Conservation (phyloP, 2,329 filamentous ascomycete species). For the Aspergillus ibericus region DNA sequence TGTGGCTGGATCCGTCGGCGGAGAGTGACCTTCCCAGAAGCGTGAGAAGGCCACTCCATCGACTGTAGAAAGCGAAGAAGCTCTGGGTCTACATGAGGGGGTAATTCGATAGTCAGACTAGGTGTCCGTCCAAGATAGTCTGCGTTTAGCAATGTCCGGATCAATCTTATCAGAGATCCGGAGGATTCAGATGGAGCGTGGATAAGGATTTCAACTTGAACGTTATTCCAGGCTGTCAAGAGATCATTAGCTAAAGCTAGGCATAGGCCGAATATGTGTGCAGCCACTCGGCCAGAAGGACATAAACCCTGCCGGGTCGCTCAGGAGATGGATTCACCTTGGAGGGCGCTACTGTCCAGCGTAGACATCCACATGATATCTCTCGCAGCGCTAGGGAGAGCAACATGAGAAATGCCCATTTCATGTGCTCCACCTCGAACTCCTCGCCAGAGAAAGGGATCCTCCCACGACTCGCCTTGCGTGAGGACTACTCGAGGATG, state of each 20-base stretch:
- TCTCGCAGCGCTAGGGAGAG: conserved; percentile 65
- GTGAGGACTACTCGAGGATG: conserved; percentile 75
- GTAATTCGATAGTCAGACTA: conserved; percentile 81
- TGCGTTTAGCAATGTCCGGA: conserved; percentile 71
- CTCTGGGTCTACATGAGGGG: conserved; percentile 65
- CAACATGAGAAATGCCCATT: conserved; percentile 65
- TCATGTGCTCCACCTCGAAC: conserved; percentile 57
- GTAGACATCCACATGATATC: conserved; percentile 74
- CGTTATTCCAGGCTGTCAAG: conserved; percentile 69
- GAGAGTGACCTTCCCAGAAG: conserved; percentile 60
- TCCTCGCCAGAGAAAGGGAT: conserved; percentile 64
- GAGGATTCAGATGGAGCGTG: conserved; percentile 70
- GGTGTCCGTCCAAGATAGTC: conserved; percentile 73
- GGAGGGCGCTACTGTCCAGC: conserved; percentile 71
- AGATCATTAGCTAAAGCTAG: conserved; percentile 10
- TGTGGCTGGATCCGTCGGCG: conserved; percentile 69
- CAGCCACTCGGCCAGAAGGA: too few relatives aligned
- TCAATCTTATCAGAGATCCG: conserved; percentile 72
- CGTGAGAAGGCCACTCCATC: conserved; percentile 67
- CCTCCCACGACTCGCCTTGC: conserved; percentile 67
- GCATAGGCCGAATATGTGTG: neutral
- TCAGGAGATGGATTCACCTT: conserved; percentile 47
- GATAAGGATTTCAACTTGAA: conserved; percentile 78
- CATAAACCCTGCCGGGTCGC: too few relatives aligned
- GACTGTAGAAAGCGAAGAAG: conserved; percentile 62